A percentile compares a stretch with the other conserved stretches of the same genome.
phyloP scores from a whole-genome alignment of 495 filamentous ascomycete genomes.

The Cairneyella variabilis region DNA sequence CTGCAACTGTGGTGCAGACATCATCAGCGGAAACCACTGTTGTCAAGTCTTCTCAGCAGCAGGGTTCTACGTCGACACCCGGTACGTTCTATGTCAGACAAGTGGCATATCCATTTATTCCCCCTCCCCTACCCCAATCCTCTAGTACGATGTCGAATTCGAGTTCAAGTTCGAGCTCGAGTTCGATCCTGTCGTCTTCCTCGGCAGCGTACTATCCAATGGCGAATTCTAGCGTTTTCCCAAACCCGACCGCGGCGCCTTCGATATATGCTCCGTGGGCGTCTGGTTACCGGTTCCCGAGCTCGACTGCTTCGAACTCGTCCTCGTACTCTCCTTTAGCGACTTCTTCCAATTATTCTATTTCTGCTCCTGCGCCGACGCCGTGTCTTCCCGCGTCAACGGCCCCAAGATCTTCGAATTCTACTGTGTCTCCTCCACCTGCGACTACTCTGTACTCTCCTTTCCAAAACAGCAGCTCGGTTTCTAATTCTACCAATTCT shows the following conservation, averaged over 20 bases:
- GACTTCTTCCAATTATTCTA: not conserved
- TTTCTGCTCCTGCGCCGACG: no score
- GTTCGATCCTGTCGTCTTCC: not conserved
- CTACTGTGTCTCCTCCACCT: not conserved
- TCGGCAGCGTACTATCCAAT: not conserved
- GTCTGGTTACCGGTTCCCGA: not conserved
- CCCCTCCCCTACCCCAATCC: no score
- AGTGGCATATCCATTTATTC: conserved; percentile 12
- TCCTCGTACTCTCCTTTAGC: not conserved
- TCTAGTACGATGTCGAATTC: no score
- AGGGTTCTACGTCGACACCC: not conserved
- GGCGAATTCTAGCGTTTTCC: not conserved
- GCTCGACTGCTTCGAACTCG: not conserved
- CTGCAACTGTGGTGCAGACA: no score
- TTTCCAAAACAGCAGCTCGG: not conserved
- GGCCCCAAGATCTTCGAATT: not conserved
- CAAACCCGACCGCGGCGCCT: not conserved
- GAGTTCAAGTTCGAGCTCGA: no score
- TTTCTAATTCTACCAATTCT: not conserved
- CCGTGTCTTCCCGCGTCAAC: not conserved
- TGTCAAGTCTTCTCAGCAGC: not conserved
- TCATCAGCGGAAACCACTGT: no score
- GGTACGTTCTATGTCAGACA: conserved; percentile 13
- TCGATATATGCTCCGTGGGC: conserved; percentile 5
- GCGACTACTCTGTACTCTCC: not conserved